A percentile compares a stretch with the other conserved stretches of the same genome.
Evolutionary conservation across 305 asterid genomes (phyloP).

Genomic region (Solanum aculeatissimum): DNA sequence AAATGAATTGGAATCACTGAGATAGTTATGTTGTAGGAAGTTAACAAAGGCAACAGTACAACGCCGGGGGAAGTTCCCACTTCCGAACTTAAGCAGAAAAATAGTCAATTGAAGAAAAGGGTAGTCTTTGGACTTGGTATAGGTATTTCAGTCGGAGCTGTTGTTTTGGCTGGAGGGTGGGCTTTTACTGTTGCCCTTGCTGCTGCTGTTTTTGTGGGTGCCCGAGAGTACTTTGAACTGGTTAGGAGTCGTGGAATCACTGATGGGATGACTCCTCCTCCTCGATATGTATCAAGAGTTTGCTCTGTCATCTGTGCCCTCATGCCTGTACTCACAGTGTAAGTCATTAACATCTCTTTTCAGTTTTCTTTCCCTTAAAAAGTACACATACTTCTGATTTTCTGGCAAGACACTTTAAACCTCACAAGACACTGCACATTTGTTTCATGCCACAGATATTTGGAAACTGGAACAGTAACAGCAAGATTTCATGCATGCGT

Average conservation of each 20-base stretch:
- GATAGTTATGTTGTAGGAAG: constrained; percentile 54
- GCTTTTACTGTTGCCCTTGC: constrained; percentile 65
- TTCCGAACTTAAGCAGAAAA: constrained; percentile 29
- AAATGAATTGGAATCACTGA: constrained; percentile 19
- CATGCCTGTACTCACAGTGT: constrained; percentile 87
- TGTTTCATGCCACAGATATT: not conserved
- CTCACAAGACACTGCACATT: constrained; percentile 3
- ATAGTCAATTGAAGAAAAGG: constrained; percentile 68
- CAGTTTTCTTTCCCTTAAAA: not conserved
- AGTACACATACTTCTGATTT: not conserved
- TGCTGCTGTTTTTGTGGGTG: constrained; percentile 65
- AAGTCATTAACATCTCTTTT: constrained; percentile 26
- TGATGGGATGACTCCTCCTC: constrained; percentile 97
- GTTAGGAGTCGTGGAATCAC: constrained; percentile 93
- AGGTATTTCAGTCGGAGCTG: constrained; percentile 72
- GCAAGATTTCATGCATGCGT: not conserved
- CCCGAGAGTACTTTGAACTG: constrained; percentile 92
- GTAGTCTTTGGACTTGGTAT: constrained; percentile 77
- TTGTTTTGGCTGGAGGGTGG: constrained; percentile 93
- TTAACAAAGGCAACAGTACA: constrained; percentile 29
- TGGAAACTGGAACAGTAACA: not conserved
- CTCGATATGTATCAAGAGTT: constrained; percentile 79
- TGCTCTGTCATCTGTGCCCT: constrained; percentile 71
- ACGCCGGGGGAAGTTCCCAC: constrained; percentile 24
- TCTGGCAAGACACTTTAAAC: constrained; percentile 2